phyloP scores from a whole-genome alignment of 148 eudicot genomes.

The Tetragonia tetragonoides region DNA sequence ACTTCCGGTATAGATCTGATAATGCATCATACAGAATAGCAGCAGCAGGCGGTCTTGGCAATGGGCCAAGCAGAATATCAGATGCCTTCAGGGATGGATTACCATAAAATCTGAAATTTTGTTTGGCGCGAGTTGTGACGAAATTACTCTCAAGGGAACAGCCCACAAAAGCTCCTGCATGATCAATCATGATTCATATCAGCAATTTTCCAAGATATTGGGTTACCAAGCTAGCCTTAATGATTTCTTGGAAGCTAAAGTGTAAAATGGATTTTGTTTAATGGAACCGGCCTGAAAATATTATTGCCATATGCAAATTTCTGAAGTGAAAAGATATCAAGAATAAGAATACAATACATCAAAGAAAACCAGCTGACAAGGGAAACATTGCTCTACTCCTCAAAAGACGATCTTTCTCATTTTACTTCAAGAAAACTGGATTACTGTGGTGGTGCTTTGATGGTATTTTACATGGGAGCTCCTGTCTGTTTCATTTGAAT shows the following conservation, averaged over 20 bases:
- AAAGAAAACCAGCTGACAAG: background rate
- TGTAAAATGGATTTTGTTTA: background rate
- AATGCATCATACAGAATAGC: conserved; percentile 65
- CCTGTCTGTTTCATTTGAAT: no score
- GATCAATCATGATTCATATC: conserved; percentile 6
- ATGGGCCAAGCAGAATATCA: conserved; percentile 65
- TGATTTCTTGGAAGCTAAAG: background rate
- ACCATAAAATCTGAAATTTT: conserved; percentile 73
- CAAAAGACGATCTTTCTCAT: no score
- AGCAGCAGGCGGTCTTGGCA: conserved; percentile 88
- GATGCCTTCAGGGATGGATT: conserved; percentile 57
- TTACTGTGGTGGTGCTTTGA: no score
- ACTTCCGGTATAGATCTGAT: conserved; percentile 52
- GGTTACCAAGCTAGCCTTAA: background rate
- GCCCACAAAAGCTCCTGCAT: conserved; percentile 79
- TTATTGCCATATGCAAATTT: background rate
- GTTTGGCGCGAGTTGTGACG: conserved; percentile 62
- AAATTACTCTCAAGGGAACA: conserved; percentile 81
- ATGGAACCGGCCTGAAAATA: background rate
- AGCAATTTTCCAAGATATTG: background rate
- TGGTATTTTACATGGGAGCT: no score
- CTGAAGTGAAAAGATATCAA: background rate
- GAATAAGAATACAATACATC: background rate
- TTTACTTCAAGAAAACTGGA: no score
- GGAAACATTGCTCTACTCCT: no score